Conservation (phyloP, 768 basidiomycete genomes). For the Lactarius psammicola region DNA sequence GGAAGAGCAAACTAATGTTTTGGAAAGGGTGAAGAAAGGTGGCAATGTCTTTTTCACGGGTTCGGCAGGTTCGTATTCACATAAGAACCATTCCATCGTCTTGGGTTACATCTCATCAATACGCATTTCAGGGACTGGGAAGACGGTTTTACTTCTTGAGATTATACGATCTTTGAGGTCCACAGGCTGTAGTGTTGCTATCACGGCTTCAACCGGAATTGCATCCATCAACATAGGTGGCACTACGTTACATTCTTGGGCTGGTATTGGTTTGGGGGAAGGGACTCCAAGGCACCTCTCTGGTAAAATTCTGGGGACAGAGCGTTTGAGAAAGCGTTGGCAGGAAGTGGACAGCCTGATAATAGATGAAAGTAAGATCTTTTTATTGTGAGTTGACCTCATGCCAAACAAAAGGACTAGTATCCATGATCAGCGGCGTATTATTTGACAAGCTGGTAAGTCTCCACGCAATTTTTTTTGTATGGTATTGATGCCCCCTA, state of each 20-base stretch:
- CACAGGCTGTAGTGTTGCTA: constrained; percentile 48
- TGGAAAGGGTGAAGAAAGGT: constrained; percentile 54
- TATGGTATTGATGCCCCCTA: constrained; percentile 34
- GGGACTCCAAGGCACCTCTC: constrained; percentile 52
- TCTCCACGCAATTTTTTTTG: background rate
- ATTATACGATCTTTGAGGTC: constrained; percentile 53
- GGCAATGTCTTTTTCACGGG: constrained; percentile 84
- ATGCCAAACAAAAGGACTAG: constrained; percentile 40
- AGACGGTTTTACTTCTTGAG: constrained; percentile 75
- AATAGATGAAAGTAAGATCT: constrained; percentile 74
- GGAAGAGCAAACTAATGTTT: constrained; percentile 49
- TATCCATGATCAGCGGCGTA: constrained; percentile 84
- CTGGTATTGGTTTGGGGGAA: constrained; percentile 73
- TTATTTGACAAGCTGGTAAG: constrained; percentile 80
- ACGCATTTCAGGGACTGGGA: constrained; percentile 62
- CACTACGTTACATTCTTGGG: constrained; percentile 77
- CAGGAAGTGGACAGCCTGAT: constrained; percentile 59
- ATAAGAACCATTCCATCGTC: background rate
- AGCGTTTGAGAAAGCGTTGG: constrained; percentile 56
- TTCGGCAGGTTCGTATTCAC: constrained; percentile 58
- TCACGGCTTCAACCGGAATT: constrained; percentile 79
- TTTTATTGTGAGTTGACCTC: background rate
- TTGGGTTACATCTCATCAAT: background rate
- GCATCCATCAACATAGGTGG: constrained; percentile 85
- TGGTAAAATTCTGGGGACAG: constrained; percentile 50